phyloP scores from a whole-genome alignment of 495 filamentous ascomycete genomes.

The Talaromyces liani region DNA sequence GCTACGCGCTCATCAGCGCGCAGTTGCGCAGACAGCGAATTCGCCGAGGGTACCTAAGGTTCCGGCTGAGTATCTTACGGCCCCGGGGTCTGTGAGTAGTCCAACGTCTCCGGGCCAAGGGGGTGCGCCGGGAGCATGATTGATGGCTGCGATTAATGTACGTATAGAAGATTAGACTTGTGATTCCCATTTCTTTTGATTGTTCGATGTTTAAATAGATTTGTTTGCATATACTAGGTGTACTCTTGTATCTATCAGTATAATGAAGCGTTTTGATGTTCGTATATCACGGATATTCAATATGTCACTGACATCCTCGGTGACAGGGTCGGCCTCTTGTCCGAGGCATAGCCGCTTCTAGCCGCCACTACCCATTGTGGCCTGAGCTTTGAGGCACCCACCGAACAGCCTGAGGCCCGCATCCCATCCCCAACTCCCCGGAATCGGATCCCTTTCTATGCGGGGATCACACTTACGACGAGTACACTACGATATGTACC shows the following conservation, averaged over 20 bases:
- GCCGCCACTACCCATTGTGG: background rate
- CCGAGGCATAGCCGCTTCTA: background rate
- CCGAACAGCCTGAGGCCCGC: background rate
- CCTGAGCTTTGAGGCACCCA: background rate
- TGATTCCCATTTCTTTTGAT: background rate
- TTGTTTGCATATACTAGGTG: background rate
- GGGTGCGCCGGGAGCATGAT: background rate
- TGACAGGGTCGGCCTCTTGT: background rate
- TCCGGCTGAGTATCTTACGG: conserved; percentile 46
- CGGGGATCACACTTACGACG: background rate
- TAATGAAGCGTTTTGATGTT: background rate
- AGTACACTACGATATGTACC: too few species aligned
- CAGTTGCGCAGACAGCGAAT: conserved; percentile 31
- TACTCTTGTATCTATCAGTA: background rate
- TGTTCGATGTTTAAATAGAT: background rate
- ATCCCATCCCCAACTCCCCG: background rate
- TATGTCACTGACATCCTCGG: too few species aligned
- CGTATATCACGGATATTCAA: background rate
- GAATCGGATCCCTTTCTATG: background rate
- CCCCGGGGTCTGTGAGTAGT: conserved; percentile 27
- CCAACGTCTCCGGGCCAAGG: conserved; percentile 26
- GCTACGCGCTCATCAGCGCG: conserved; percentile 44
- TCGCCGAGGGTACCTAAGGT: conserved; percentile 60
- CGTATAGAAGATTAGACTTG: background rate
- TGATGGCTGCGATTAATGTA: background rate